Conservation (phyloP, 257 asterid species). For the Przewalskia tangutica region DNA sequence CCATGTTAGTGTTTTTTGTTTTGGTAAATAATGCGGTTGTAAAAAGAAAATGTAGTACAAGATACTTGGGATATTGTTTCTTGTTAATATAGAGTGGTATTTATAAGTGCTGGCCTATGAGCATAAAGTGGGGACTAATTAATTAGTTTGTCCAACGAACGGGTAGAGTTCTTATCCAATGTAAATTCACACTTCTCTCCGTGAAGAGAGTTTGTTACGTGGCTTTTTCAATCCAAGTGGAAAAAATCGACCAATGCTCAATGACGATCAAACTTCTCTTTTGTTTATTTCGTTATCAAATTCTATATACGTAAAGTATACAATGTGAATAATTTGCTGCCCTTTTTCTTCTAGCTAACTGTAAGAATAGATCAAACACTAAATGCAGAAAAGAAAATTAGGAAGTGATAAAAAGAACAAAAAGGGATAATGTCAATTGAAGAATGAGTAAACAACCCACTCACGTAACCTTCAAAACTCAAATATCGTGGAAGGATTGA, state of each 20-base stretch:
- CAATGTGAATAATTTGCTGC: background rate
- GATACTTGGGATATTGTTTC: background rate
- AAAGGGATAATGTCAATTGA: too few species aligned
- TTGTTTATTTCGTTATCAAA: too few species aligned
- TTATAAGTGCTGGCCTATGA: background rate
- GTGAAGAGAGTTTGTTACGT: background rate
- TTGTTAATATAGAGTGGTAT: background rate
- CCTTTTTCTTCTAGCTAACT: background rate
- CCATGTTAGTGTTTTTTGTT: slow-evolving; percentile 14
- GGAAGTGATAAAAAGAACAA: too few species aligned
- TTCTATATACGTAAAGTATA: too few species aligned
- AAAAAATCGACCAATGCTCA: background rate
- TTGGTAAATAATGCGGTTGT: background rate
- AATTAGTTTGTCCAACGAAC: background rate
- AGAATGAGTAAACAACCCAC: background rate
- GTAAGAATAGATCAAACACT: background rate
- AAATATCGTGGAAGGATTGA: background rate
- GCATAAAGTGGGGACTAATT: background rate
- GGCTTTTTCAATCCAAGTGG: background rate
- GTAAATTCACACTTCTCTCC: background rate
- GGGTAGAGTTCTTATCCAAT: background rate
- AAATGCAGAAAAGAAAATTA: too few species aligned
- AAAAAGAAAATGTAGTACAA: background rate
- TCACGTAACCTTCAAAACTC: background rate
- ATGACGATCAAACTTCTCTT: too few species aligned